phyloP scores from a whole-genome alignment of 129 eudicot species.

The Tagetes erecta region DNA sequence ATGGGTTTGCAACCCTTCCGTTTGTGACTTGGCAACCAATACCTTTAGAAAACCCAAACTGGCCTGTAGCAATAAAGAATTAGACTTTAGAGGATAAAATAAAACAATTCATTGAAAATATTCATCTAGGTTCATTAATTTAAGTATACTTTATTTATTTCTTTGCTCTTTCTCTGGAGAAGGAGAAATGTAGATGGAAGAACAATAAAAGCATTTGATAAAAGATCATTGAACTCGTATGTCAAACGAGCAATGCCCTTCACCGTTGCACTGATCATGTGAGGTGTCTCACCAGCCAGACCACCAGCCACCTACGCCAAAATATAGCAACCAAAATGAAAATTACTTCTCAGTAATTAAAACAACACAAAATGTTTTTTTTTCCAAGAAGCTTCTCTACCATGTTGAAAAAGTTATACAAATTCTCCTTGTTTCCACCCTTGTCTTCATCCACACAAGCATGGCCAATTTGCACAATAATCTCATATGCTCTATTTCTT shows the following conservation, averaged over 20 bases:
- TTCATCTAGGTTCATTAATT: background rate
- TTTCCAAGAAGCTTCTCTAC: constrained; percentile 34
- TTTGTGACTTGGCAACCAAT: constrained; percentile 90
- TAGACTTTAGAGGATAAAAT: constrained; percentile 17
- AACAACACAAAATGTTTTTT: background rate
- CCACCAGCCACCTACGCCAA: constrained; percentile 78
- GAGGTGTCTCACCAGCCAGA: constrained; percentile 92
- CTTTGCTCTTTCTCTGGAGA: constrained; percentile 81
- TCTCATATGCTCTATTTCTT: constrained; percentile 93
- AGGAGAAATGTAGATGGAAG: constrained; percentile 88
- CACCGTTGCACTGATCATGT: constrained; percentile 94
- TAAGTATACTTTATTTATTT: constrained; percentile 59
- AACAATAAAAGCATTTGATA: constrained; percentile 68
- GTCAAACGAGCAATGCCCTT: constrained; percentile 97
- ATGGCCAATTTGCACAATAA: constrained; percentile 92
- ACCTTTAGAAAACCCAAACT: constrained; percentile 90
- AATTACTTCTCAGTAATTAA: background rate
- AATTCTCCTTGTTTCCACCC: constrained; percentile 67
- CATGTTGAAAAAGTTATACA: constrained; percentile 70
- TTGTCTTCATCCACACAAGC: constrained; percentile 80
- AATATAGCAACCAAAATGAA: background rate
- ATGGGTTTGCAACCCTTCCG: constrained; percentile 69
- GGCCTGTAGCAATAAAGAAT: constrained; percentile 55
- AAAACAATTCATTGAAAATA: background rate
- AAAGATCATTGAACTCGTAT: constrained; percentile 90